Percentiles rank a stretch among this genome's conserved stretches.
Evolutionary conservation across 192 early-diverging fungal species (phyloP).

Genomic region (Coemansia sp.): DNA sequence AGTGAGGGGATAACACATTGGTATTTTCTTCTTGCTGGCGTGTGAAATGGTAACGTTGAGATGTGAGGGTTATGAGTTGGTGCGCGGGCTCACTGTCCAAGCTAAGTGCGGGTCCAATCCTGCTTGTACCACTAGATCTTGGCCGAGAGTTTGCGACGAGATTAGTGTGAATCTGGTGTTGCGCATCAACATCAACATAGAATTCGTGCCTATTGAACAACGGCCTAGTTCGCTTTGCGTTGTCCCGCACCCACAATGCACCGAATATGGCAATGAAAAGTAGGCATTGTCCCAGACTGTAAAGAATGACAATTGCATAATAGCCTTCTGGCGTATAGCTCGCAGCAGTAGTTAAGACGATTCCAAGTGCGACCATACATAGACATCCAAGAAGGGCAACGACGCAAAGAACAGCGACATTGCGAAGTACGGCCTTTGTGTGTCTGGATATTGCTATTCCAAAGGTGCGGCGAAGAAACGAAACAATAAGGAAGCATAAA

Average conservation of each 20-base stretch:
- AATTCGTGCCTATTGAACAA: conserved; percentile 29
- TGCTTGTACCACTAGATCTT: background rate
- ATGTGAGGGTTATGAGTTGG: background rate
- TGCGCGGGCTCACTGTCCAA: background rate
- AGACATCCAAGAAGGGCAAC: conserved; percentile 32
- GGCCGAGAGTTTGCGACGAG: background rate
- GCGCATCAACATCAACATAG: conserved; percentile 11
- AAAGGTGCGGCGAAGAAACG: conserved; percentile 32
- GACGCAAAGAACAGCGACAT: conserved; percentile 17
- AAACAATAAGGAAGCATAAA: conserved; percentile 20
- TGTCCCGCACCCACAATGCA: conserved; percentile 32
- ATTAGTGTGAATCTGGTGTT: background rate
- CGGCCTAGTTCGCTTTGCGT: conserved; percentile 36
- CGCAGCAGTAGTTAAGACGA: conserved; percentile 11
- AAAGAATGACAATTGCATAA: conserved; percentile 15
- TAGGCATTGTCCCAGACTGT: conserved; percentile 31
- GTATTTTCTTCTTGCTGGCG: background rate
- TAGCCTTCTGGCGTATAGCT: conserved; percentile 16
- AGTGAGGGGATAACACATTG: background rate
- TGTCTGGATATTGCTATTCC: conserved; percentile 39
- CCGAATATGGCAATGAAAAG: conserved; percentile 32
- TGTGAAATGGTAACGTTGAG: background rate
- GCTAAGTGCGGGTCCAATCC: background rate
- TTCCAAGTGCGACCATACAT: conserved; percentile 12
- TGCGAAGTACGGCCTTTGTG: conserved; percentile 29